Evolutionary conservation across 352 stramenopile species (phyloP).

Genomic region (Phytophthora boehmeriae): DNA sequence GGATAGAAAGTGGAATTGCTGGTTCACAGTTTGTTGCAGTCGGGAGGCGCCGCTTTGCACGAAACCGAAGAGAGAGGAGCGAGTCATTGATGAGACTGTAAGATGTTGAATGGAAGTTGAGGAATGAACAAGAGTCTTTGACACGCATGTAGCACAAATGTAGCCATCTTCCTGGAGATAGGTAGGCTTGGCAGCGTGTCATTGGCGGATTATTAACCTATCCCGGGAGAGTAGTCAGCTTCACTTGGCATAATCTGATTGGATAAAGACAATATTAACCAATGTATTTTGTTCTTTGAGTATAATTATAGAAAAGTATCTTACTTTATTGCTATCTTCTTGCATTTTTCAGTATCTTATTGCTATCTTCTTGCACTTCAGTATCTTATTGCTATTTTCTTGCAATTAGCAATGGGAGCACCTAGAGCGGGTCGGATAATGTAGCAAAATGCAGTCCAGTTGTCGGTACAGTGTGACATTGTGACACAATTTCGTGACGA

Average conservation of each 20-base stretch:
- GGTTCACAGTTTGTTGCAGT: slow-evolving; percentile 42
- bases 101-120: slow-evolving; percentile 4
- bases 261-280: not conserved
- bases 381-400: too few species aligned
- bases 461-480: too few species aligned
- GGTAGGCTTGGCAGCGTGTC: slow-evolving; percentile 19
- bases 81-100: slow-evolving; percentile 16
- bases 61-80: slow-evolving; percentile 33
- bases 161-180: slow-evolving; percentile 23
- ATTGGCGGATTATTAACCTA: slow-evolving; percentile 19
- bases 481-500: too few species aligned
- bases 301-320: too few species aligned
- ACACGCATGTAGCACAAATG: slow-evolving; percentile 11
- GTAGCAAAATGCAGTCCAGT: too few species aligned
- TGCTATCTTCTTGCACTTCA: too few species aligned
- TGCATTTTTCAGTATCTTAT: too few species aligned
- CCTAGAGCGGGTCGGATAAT: too few species aligned
- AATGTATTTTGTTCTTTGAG: too few species aligned
- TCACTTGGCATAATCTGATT: not conserved
- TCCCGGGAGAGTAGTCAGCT: slow-evolving; percentile 17
- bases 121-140: slow-evolving; percentile 24
- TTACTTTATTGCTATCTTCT: too few species aligned
- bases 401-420: too few species aligned
- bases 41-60: slow-evolving; percentile 40
- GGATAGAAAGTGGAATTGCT: slow-evolving; percentile 40